Base-by-base conservation (phyloP, 192 early-diverging fungal genomes). In the Coemansia sp. region DNA sequence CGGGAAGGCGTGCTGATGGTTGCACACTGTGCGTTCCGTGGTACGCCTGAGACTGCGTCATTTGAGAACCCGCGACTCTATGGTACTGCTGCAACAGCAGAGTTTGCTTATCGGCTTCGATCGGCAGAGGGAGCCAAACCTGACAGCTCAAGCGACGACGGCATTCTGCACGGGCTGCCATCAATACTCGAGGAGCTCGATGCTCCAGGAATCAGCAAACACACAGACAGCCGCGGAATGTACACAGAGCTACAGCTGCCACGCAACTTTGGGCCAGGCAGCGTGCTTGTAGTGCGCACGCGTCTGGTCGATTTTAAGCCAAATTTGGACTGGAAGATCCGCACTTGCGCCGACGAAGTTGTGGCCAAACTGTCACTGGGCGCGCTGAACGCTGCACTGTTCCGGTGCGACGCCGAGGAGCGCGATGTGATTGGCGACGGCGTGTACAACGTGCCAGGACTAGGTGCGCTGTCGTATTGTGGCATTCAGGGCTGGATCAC, bases 401-500 rank as follows among this genome's bases (percentile, higher is more conserved):
- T 93, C 75, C 86, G 96, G 9, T 89, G 90, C 69, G 88, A 84
- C n/a, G 77, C 82, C 0, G 97, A 99, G 72, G 97, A 99, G 77
- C 65, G 77, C 55, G 96, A 97, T 58, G 88, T 87, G 12, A 52
- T 76, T 72, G 92, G 88, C 29, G 86, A 94, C 63, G 89, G 90
- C 17, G 84, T 75, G 7, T 99, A 99, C 69, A 84, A 96, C 50
- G 86, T 99, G 43, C 96, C 97, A 2, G 87, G 86, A n/a, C 82
- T 88, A 67, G 97, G 96, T 0, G 48, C 71, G 11, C 71, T 97
- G 8, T 76, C 91, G 0, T 99, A 97, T 69, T 92, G 91, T 69
- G 97, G 97, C 5, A 65, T 99, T 17, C 92, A 97, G 81, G 97
- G 97, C 1, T 94, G 93, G 65, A 86, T 93, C 61, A 89, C 93